Percentiles rank a stretch among this genome's conserved stretches.
phyloP scores from a whole-genome alignment of 129 eudicot genomes.

The Erigeron canadensis region DNA sequence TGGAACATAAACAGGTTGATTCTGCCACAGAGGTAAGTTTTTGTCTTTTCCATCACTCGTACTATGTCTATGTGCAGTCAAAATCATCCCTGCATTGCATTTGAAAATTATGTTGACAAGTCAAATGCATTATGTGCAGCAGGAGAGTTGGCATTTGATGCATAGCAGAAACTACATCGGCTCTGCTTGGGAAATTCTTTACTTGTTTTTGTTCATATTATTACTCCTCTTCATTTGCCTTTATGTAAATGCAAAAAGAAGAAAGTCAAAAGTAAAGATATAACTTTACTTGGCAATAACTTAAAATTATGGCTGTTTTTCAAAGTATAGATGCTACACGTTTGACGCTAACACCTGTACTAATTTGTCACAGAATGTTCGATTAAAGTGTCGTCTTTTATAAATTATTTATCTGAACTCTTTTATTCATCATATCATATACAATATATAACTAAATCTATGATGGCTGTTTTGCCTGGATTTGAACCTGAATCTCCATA shows the following conservation, averaged over 20 bases:
- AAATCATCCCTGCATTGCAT: conserved; percentile 1
- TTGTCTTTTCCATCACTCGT: conserved; percentile 15
- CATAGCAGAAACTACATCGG: conserved; percentile 29
- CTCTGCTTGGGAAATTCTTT: conserved; percentile 38
- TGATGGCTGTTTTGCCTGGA: too few relatives aligned
- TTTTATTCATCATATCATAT: too few relatives aligned
- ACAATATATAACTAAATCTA: too few relatives aligned
- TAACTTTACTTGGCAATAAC: conserved; percentile 27
- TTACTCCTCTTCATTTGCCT: conserved; percentile 39
- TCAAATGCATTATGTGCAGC: conserved; percentile 44
- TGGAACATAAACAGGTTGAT: conserved; percentile 42
- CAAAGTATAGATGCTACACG: conserved; percentile 2
- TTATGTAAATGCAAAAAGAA: conserved; percentile 60
- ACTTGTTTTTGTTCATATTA: conserved; percentile 30
- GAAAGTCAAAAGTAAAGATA: conserved; percentile 63
- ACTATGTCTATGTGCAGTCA: background rate
- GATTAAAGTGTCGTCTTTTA: background rate
- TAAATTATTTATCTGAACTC: background rate
- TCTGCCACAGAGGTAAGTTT: conserved; percentile 36
- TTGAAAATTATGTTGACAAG: conserved; percentile 20
- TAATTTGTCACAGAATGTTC: background rate
- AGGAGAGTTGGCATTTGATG: conserved; percentile 43
- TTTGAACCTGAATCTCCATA: too few relatives aligned
- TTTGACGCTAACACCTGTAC: conserved; percentile 8
- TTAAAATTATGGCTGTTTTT: conserved; percentile 1